Evolutionary conservation across 805 yeast species (phyloP), one percentile per base, ranked within the genome.

Genomic region (Danielia oregonensis): DNA sequence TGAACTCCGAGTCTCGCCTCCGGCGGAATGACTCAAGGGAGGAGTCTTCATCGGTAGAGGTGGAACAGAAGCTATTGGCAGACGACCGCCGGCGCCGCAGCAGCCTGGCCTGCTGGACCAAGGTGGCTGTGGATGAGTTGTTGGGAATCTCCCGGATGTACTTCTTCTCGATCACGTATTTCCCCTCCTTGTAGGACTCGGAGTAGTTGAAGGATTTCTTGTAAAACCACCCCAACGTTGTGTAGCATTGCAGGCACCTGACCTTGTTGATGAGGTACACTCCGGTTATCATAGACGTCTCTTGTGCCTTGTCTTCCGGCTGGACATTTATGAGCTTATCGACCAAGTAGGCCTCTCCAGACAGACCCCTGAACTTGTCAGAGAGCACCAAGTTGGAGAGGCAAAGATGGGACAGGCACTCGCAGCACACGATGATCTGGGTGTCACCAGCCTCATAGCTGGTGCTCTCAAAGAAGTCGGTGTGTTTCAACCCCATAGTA

Each of bases 161-260:
- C 28, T 54, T 52, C 24, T 55, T 51, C 47, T 67, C 73, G 44
- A 67, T 64, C 30, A 67, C 73, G 44, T 51, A 67, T 48, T 67
- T 67, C 28, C 71, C 70, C 47, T 67, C 73, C 39, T 67, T 67
- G 43, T 67, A 67, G 14, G 52, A 44, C 41, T 67, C 70, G 26
- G 55, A 45, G 35, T 54, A 55, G 32, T 52, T 49, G 40, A 44
- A 65, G 9, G 69, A 49, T 38, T 66, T 67, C 42, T 56, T 56
- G 43, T 67, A 67, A 35, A 47, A 56, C 73, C 73, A 67, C 10
- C 73, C 73, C 27, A 67, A 44, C 13, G 39, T 42, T 8, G 44
- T 49, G 30, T 41, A 33, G 40, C 73, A 67, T 42, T 67, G 73
- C 40, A 56, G 65, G 42, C 73, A 67, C 26, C 42, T 50, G 26